These are phyloP conservation scores for Ophiocordyceps camponoti-saundersi DNA, from an alignment of 2,329 filamentous ascomycete genomes.

Conservation along the genomic window DNA sequence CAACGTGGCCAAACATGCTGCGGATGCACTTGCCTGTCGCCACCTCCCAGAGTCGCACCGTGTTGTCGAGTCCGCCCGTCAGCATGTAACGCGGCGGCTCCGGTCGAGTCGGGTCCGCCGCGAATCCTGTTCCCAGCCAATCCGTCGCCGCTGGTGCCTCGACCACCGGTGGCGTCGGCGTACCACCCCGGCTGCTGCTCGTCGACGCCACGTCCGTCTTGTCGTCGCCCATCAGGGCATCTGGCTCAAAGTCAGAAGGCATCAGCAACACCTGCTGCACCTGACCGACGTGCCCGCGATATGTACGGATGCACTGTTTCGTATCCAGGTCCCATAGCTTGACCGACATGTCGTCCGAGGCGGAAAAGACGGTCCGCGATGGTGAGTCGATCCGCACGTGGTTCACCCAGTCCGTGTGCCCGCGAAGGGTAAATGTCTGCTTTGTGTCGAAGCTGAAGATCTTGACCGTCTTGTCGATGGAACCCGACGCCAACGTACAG, in stretches of 20 bases:
- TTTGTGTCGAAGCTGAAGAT: conserved; percentile 85
- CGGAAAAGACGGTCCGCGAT: conserved; percentile 77
- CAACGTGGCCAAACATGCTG: conserved; percentile 91
- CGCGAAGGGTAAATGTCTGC: conserved; percentile 61
- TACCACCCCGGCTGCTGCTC: conserved; percentile 27
- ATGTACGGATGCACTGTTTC: conserved; percentile 57
- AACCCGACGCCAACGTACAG: conserved; percentile 73
- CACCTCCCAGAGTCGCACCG: conserved; percentile 85
- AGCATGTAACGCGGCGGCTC: conserved; percentile 81
- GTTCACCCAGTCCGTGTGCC: conserved; percentile 92
- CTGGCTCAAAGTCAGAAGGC: conserved; percentile 76
- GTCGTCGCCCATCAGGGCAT: conserved; percentile 38
- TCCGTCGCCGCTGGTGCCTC: conserved; percentile 17
- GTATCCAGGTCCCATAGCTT: conserved; percentile 89
- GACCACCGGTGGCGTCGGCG: conserved; percentile 14
- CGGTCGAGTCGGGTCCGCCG: conserved; percentile 41
- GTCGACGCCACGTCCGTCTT: conserved; percentile 37
- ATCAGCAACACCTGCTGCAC: conserved; percentile 82
- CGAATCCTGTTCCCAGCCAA: conserved; percentile 45
- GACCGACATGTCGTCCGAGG: conserved; percentile 82
- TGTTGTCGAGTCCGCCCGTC: conserved; percentile 79
- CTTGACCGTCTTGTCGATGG: conserved; percentile 76
- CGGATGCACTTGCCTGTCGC: conserved; percentile 65
- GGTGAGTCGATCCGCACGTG: conserved; percentile 72
- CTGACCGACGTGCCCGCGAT: conserved; percentile 83